Evolutionary conservation across 805 yeast genomes (phyloP).

Genomic region (Ascoidea asiatica): DNA sequence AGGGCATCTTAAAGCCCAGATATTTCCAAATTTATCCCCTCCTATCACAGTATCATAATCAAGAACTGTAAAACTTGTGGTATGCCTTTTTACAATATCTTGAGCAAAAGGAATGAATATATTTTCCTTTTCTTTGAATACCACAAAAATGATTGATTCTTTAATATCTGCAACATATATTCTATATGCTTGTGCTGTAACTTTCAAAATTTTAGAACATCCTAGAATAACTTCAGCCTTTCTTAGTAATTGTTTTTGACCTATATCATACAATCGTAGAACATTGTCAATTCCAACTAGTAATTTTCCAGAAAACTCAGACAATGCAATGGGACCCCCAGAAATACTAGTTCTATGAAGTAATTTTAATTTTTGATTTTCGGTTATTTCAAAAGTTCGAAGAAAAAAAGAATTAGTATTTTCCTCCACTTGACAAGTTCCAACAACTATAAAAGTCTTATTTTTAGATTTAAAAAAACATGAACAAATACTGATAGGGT

Average conservation of each 20-base stretch:
- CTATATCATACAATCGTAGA: conserved; percentile 56
- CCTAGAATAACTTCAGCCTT: conserved; percentile 40
- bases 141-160: conserved; percentile 46
- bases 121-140: conserved; percentile 33
- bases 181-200: conserved; percentile 42
- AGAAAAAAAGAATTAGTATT: conserved; percentile 16
- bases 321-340: conserved; percentile 31
- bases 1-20: conserved; percentile 54
- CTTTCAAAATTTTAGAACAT: conserved; percentile 34
- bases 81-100: conserved; percentile 55
- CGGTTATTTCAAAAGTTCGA: conserved; percentile 22
- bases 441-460: conserved; percentile 28
- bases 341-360: conserved; percentile 51
- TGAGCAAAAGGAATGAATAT: conserved; percentile 52
- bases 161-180: conserved; percentile 61
- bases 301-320: conserved; percentile 43
- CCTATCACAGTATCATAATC: conserved; percentile 70
- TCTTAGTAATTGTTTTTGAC: conserved; percentile 64
- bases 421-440: conserved; percentile 18
- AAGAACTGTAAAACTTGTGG: conserved; percentile 43
- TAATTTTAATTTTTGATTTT: conserved; percentile 20
- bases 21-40: conserved; percentile 81
- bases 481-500: neutral
- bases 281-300: conserved; percentile 42
- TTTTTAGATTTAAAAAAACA: conserved; percentile 8